These are phyloP conservation scores for Diplodia intermedia DNA, from an alignment of 2,329 filamentous ascomycete species.

Conservation along the genomic window DNA sequence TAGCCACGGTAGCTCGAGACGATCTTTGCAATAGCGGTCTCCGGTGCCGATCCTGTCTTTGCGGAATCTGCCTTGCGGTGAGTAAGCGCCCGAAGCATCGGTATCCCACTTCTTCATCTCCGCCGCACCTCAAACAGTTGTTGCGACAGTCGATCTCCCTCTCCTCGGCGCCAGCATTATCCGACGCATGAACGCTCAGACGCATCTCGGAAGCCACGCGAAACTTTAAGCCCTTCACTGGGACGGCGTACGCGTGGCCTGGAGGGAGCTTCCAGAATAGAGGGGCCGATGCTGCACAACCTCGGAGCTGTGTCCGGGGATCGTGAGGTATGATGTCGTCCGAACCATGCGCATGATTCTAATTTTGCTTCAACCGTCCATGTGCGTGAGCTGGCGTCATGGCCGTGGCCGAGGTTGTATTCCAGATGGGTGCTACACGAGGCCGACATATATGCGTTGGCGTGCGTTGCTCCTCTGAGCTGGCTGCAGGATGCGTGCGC, in stretches of 20 bases:
- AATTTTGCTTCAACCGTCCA: neutral
- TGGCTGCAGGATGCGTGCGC: neutral
- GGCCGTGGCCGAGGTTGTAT: neutral
- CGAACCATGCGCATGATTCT: neutral
- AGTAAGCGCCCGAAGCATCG: neutral
- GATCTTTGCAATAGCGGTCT: neutral
- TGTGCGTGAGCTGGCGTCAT: neutral
- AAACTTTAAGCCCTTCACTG: constrained; percentile 17
- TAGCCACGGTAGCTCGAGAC: neutral
- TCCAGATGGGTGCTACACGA: constrained; percentile 4
- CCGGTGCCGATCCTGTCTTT: neutral
- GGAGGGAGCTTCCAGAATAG: constrained; percentile 8
- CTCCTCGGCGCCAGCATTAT: neutral
- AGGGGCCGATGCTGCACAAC: neutral
- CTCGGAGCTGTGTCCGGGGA: neutral
- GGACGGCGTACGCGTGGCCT: constrained; percentile 13
- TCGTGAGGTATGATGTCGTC: neutral
- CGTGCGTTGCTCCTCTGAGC: neutral
- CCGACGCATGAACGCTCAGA: constrained; percentile 24
- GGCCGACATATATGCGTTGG: neutral
- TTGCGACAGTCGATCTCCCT: neutral
- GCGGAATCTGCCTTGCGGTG: constrained; percentile 3
- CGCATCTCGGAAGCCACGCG: constrained; percentile 1
- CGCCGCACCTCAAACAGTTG: constrained; percentile 7
- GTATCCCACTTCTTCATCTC: constrained; percentile 2